phyloP scores from a whole-genome alignment of 768 basidiomycete genomes.

The Hebeloma cylindrosporum region DNA sequence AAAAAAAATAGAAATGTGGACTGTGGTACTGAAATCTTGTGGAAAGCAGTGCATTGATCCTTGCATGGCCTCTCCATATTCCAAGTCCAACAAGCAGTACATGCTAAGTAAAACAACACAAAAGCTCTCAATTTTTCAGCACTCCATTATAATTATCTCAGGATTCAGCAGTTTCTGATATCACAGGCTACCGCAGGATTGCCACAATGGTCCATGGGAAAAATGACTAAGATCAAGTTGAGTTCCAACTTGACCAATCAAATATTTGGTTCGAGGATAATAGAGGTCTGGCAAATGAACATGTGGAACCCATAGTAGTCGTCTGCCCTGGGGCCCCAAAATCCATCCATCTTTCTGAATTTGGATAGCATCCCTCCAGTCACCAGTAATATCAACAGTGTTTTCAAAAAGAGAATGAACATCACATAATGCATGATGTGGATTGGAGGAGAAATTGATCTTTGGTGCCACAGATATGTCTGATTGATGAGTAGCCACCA shows the following conservation, averaged over 20 bases:
- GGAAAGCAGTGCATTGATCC: too few species aligned
- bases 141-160: too few species aligned
- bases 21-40: too few species aligned
- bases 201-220: slow-evolving; percentile 1
- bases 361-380: background rate
- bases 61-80: too few species aligned
- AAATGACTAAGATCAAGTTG: slow-evolving; percentile 1
- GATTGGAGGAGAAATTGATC: background rate
- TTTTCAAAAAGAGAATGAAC: background rate
- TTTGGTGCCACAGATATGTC: too few species aligned
- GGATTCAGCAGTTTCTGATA: too few species aligned
- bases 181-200: too few species aligned
- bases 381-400: background rate
- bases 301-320: background rate
- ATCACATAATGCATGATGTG: background rate
- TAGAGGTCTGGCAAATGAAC: background rate
- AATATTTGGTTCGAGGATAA: background rate
- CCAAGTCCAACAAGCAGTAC: too few species aligned
- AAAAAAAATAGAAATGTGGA: too few species aligned
- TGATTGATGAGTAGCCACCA: too few species aligned
- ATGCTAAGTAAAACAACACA: too few species aligned
- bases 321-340: background rate
- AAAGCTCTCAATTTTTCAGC: too few species aligned
- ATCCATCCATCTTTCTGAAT: background rate
- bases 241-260: background rate